Evolutionary conservation across 352 stramenopile genomes (phyloP), one percentile per base, ranked within the genome.

Genomic region (Phytophthora kernoviae): DNA sequence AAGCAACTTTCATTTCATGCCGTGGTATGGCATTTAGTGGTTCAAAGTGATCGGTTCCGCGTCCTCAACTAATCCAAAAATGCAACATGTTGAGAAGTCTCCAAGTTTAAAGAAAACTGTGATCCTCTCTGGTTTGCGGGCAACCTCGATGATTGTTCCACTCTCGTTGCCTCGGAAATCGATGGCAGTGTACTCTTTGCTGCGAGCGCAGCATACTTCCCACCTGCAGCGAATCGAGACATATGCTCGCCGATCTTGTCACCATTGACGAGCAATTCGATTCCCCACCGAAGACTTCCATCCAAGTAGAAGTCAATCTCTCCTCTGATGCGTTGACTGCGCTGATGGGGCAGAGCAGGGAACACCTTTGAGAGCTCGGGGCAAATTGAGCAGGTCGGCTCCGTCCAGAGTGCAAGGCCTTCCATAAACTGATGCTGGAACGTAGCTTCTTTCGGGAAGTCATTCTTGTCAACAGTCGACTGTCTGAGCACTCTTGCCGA

Each of bases 251-350:
- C 44, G 26, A 50, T 49, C 7, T 18, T 43, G 34, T 30, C 26
- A 36, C 43, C 54, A 61, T 54, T 49, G 2, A 54, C 33, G 21
- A 61, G 24, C 24, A 61, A 27, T 4, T 61, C 32, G n/a, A 42
- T 40, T 39, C 44, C 30, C 44, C 32, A 54, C 14, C 36, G 54
- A 24, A 54, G n/a, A 33, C 9, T 33, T 17, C 44, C 54, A 61
- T 42, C 10, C 8, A 54, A 26, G n/a, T 61, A 48, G 4, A 61
- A 54, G 33, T 41, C 54, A 18, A 51, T 26, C 14, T 47, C 33
- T 49, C 34, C 54, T 18, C 22, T 21, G 14, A 52, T 51, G 17
- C 26, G 26, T 7, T 12, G 18, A 17, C 12, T 44, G 39, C 14
- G 17, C 12, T 43, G 27, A 20, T 30, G 9, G 7, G 5, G 9